Conservation (phyloP, 345 rosid species). For the Moricandia moricandioides region DNA sequence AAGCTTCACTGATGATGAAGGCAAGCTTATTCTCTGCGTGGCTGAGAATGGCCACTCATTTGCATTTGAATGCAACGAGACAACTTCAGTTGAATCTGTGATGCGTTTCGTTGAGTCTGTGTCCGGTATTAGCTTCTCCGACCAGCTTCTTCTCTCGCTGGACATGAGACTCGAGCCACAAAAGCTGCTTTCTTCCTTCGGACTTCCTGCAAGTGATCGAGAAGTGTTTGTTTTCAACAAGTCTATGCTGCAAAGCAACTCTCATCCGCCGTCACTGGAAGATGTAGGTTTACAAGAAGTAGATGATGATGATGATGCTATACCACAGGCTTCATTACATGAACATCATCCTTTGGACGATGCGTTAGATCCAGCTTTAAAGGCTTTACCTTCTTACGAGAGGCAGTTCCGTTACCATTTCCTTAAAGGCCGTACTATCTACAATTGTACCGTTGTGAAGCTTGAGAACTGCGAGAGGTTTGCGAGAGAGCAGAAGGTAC, state of each 20-base stretch:
- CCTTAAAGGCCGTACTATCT: conserved; percentile 57
- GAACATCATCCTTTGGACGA: conserved; percentile 84
- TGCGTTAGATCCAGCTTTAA: conserved; percentile 88
- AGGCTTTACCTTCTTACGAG: conserved; percentile 90
- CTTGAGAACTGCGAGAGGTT: conserved; percentile 62
- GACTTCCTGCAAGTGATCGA: conserved; percentile 64
- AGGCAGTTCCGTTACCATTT: conserved; percentile 81
- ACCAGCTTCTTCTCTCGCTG: conserved; percentile 80
- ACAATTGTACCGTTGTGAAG: conserved; percentile 51
- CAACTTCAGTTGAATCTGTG: conserved; percentile 67
- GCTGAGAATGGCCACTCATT: conserved; percentile 88
- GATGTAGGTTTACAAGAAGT: conserved; percentile 51
- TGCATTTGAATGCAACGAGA: conserved; percentile 62
- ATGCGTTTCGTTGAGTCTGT: conserved; percentile 62
- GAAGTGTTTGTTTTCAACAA: conserved; percentile 83
- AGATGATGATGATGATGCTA: conserved; percentile 42
- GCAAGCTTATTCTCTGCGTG: conserved; percentile 76
- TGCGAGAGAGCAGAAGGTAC: conserved; percentile 81
- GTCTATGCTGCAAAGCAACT: conserved; percentile 60
- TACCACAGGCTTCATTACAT: conserved; percentile 42
- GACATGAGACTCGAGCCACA: conserved; percentile 87
- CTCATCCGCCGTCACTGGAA: conserved; percentile 64
- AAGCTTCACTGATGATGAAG: conserved; percentile 51
- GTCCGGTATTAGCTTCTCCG: conserved; percentile 55
- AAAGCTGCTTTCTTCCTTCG: conserved; percentile 64